Conservation (phyloP, 116 monocot genomes). For the Zostera marina region DNA sequence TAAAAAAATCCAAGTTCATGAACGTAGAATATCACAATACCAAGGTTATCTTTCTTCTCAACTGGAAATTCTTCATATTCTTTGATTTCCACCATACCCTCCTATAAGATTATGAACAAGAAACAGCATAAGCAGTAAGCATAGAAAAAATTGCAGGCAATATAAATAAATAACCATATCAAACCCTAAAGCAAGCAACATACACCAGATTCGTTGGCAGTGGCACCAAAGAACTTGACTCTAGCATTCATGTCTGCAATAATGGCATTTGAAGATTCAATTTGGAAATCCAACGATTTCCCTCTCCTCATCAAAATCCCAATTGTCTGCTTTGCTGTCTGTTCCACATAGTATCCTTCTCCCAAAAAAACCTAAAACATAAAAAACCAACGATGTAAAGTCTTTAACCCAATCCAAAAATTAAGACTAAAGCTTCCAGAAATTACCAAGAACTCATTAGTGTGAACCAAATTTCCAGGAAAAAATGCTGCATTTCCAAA, state of each 20-base stretch:
- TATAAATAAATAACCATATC: not conserved
- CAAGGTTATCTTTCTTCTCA: constrained; percentile 11
- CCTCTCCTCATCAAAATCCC: constrained; percentile 74
- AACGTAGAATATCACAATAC: not conserved
- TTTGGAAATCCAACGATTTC: constrained; percentile 39
- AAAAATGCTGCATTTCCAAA: constrained; percentile 88
- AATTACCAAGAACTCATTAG: constrained; percentile 71
- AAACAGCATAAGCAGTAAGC: not conserved
- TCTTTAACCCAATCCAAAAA: not conserved
- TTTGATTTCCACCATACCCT: constrained; percentile 83
- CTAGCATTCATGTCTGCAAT: constrained; percentile 56
- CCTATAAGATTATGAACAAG: constrained; percentile 21
- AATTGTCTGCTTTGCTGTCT: constrained; percentile 69
- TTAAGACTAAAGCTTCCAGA: not conserved
- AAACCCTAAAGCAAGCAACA: constrained; percentile 6
- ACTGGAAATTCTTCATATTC: constrained; percentile 45
- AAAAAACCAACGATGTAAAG: not conserved
- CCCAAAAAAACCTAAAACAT: constrained; percentile 66
- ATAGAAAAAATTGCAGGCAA: not conserved
- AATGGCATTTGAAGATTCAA: constrained; percentile 38
- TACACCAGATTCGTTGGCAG: constrained; percentile 65
- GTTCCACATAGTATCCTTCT: constrained; percentile 73
- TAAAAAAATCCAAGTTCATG: not conserved
- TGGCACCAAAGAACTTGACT: constrained; percentile 53
- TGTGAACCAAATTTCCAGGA: constrained; percentile 81